Percentiles rank a stretch among this genome's conserved stretches.
Conservation (phyloP, 177 flowering plant genomes). For the Vitis hybrid region DNA sequence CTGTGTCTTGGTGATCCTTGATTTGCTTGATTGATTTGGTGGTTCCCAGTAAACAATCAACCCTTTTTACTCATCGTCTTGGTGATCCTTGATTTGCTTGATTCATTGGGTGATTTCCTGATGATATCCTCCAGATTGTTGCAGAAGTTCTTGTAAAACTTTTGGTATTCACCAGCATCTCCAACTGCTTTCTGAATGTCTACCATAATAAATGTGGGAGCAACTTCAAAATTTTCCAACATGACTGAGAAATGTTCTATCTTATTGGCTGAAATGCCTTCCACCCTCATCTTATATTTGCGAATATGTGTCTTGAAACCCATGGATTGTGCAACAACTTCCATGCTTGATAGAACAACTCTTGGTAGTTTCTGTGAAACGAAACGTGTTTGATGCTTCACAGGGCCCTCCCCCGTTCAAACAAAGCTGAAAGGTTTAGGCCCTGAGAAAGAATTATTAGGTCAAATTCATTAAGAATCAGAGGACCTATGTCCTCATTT, state of each 20-base stretch:
- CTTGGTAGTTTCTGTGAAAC: slow-evolving; percentile 78
- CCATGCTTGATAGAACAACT: slow-evolving; percentile 77
- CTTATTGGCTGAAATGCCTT: slow-evolving; percentile 77
- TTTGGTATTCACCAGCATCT: slow-evolving; percentile 70
- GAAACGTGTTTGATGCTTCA: slow-evolving; percentile 68
- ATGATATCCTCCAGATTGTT: slow-evolving; percentile 89
- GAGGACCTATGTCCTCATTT: slow-evolving; percentile 63
- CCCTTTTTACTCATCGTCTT: slow-evolving; percentile 51
- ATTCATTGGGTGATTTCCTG: slow-evolving; percentile 76
- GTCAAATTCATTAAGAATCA: slow-evolving; percentile 88
- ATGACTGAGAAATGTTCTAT: slow-evolving; percentile 69
- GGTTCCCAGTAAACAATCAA: slow-evolving; percentile 23
- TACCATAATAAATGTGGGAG: slow-evolving; percentile 87
- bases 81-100: slow-evolving; percentile 44
- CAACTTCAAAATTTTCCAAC: slow-evolving; percentile 81
- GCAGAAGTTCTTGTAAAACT: slow-evolving; percentile 88
- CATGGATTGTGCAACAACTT: slow-evolving; percentile 86
- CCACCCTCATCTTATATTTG: slow-evolving; percentile 94
- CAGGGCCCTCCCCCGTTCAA: slow-evolving; percentile 72
- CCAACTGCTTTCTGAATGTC: slow-evolving; percentile 87
- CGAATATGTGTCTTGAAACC: slow-evolving; percentile 85
- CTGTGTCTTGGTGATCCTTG: too few relatives aligned
- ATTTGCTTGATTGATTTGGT: not conserved
- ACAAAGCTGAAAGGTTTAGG: slow-evolving; percentile 80
- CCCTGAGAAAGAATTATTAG: slow-evolving; percentile 94